Evolutionary conservation across 345 rosid species (phyloP).

Genomic region (Iberis pinnata): DNA sequence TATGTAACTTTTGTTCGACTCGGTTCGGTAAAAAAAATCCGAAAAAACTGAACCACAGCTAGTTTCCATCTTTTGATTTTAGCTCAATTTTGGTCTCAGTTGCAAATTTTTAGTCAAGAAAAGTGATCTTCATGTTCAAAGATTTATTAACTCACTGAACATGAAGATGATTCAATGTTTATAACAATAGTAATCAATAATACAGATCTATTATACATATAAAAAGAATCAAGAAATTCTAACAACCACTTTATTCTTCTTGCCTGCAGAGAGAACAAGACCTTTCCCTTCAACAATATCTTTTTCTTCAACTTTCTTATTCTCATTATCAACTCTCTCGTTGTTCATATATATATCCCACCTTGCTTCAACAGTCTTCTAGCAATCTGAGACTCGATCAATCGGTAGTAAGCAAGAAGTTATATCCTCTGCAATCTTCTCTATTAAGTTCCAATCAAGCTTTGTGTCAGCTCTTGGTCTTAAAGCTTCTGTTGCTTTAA

Average conservation of each 20-base stretch:
- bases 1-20: too few species aligned
- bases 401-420: constrained; percentile 68
- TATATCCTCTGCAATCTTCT: constrained; percentile 78
- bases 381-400: constrained; percentile 49
- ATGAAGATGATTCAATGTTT: too few species aligned
- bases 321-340: constrained; percentile 64
- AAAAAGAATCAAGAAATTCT: constrained; percentile 46
- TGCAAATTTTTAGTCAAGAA: too few species aligned
- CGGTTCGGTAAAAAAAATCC: too few species aligned
- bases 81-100: not conserved
- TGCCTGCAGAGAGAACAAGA: constrained; percentile 86
- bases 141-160: too few species aligned
- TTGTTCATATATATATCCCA: constrained; percentile 92
- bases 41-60: too few species aligned
- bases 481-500: constrained; percentile 84
- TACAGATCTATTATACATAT: too few species aligned
- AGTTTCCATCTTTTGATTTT: too few species aligned
- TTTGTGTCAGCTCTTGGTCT: constrained; percentile 86
- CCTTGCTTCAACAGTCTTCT: constrained; percentile 88
- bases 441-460: constrained; percentile 81
- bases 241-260: constrained; percentile 86
- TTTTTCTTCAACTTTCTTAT: constrained; percentile 53
- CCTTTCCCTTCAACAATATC: constrained; percentile 87
- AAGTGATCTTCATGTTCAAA: too few species aligned
- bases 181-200: too few species aligned